Evolutionary conservation across 352 stramenopile genomes (phyloP), one percentile per base, ranked within the genome.

Genomic region (Achlya hypogyna): DNA sequence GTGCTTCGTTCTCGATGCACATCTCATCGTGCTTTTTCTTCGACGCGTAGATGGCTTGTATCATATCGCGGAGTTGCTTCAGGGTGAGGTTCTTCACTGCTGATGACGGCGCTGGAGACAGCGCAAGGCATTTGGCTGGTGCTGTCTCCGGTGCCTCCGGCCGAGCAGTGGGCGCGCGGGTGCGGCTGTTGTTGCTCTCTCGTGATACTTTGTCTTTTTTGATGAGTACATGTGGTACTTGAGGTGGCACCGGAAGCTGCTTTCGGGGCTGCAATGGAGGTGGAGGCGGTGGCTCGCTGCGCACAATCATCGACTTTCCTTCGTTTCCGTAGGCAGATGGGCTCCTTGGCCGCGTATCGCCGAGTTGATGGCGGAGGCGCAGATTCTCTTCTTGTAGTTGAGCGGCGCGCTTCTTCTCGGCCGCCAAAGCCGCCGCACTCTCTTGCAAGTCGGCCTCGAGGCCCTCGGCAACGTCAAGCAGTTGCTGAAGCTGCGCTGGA

Each of bases 51-150:
- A 95, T 86, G 49, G 77, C 84, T 29, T 88, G 75, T 49, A 93
- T 77, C 22, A 91, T 51, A 40, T 91, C 83, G 18, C 87, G 70
- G 25, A 94, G 72, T 67, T 94, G 86, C 68, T 92, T 93, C 20
- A 89, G 69, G 27, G 85, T 88, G 34, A 94, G 69, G 47, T 72
- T 82, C 32, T 67, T 67, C 25, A 66, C 59, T 20, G 59, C 27
- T 12, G 42, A 35, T 12, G 56, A 27, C 8, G 47, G 12, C 40
- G 59, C 12, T 27, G 29, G 23, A 20, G 59, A 54, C 28, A 28
- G 23, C 22, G 56, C 23, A 14, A 6, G 23, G n/a, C n/a, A n/a
- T n/a, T n/a, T n/a, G n/a, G n/a, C n/a, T n/a, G n/a, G n/a, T n/a
- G n/a, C n/a, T n/a, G n/a, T n/a, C 31, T 56, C 31, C 10, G n/a